Conservation (phyloP, 2,329 filamentous ascomycete species). For the Colletotrichum sp. region DNA sequence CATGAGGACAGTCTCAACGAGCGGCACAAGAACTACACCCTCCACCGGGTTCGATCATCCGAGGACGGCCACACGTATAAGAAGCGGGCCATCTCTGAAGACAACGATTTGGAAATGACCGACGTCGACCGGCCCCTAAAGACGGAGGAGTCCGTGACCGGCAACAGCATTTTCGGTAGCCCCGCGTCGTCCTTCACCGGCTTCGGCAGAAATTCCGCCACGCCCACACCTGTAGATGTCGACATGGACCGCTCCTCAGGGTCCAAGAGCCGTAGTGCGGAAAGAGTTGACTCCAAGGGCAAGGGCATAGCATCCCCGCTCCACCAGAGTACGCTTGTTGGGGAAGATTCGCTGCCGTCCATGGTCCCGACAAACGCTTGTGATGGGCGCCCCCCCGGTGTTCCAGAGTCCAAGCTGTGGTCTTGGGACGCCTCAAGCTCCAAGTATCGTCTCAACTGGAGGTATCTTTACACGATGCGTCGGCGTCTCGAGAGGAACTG, state of each 20-base stretch:
- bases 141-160: constrained; percentile 25
- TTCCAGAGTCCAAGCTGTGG: constrained; percentile 54
- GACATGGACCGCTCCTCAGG: constrained; percentile 39
- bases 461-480: constrained; percentile 89
- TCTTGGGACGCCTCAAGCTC: constrained; percentile 52
- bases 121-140: constrained; percentile 33
- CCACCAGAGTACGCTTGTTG: constrained; percentile 14
- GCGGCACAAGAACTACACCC: constrained; percentile 40
- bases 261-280: constrained; percentile 29
- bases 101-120: constrained; percentile 52
- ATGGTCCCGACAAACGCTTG: constrained; percentile 31
- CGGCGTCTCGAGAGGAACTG: constrained; percentile 88
- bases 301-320: constrained; percentile 22
- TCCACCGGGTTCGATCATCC: constrained; percentile 46
- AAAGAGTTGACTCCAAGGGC: constrained; percentile 38
- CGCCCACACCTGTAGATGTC: constrained; percentile 25
- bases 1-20: constrained; percentile 48
- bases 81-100: constrained; percentile 56
- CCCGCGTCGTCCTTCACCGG: constrained; percentile 13
- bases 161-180: constrained; percentile 32
- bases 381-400: constrained; percentile 16
- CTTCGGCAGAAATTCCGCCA: neutral
- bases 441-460: constrained; percentile 81
- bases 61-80: constrained; percentile 59
- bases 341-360: constrained; percentile 34